A percentile compares a stretch with the other conserved stretches of the same genome.
Conservation (phyloP, 75 land plant species). For the Picea sitchensis region DNA sequence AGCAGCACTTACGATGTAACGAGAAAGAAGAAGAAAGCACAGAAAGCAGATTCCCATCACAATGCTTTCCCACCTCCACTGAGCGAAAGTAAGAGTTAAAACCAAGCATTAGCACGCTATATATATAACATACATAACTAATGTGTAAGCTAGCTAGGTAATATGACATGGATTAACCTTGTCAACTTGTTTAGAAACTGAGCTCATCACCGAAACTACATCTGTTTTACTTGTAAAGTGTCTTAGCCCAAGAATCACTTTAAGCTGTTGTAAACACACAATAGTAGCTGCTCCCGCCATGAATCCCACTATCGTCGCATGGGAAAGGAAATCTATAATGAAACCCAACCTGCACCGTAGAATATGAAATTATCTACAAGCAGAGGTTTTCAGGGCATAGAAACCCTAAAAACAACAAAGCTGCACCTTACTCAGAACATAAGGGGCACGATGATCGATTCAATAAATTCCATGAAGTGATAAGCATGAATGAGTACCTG, state of each 20-base stretch:
- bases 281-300: slow-evolving; percentile 88
- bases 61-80: slow-evolving; percentile 65
- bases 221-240: slow-evolving; percentile 67
- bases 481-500: slow-evolving; percentile 29
- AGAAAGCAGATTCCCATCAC: slow-evolving; percentile 55
- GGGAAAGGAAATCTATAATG: slow-evolving; percentile 81
- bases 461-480: too few relatives aligned
- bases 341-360: slow-evolving; percentile 66
- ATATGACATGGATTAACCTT: slow-evolving; percentile 32
- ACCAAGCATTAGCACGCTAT: too few relatives aligned
- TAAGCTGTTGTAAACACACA: slow-evolving; percentile 77
- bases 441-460: too few relatives aligned
- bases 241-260: slow-evolving; percentile 60
- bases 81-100: slow-evolving; percentile 9
- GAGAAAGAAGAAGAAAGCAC: slow-evolving; percentile 31
- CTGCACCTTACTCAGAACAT: too few relatives aligned
- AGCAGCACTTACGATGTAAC: slow-evolving; percentile 26
- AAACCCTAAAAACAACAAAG: too few relatives aligned
- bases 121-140: too few relatives aligned
- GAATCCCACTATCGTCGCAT: slow-evolving; percentile 87
- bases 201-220: slow-evolving; percentile 59
- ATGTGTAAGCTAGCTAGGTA: too few relatives aligned
- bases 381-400: too few relatives aligned
- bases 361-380: too few relatives aligned
- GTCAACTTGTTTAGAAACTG: slow-evolving; percentile 56